phyloP scores from a whole-genome alignment of 768 basidiomycete species.

The Suillus fuscotomentosus region DNA sequence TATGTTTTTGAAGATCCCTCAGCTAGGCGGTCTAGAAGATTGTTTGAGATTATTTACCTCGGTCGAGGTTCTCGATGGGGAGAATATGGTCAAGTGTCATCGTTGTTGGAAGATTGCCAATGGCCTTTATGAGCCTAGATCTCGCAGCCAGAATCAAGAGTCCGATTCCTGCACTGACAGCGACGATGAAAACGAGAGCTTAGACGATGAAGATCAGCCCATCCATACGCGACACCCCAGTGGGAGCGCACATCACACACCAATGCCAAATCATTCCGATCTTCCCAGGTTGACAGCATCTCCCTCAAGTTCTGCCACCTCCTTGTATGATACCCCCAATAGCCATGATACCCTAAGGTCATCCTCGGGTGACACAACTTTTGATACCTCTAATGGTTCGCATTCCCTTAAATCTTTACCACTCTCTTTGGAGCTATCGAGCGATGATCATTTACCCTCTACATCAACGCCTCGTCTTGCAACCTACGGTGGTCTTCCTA shows the following conservation, averaged over 20 bases:
- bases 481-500: slow-evolving; percentile 42
- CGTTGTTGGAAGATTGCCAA: slow-evolving; percentile 93
- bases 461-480: slow-evolving; percentile 14
- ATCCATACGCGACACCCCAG: neutral
- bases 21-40: slow-evolving; percentile 65
- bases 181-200: slow-evolving; percentile 29
- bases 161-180: slow-evolving; percentile 32
- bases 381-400: slow-evolving; percentile 23
- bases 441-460: slow-evolving; percentile 18
- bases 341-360: slow-evolving; percentile 22
- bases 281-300: slow-evolving; percentile 7
- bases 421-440: slow-evolving; percentile 29
- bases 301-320: slow-evolving; percentile 35
- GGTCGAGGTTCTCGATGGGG: slow-evolving; percentile 91
- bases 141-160: slow-evolving; percentile 18
- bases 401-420: slow-evolving; percentile 22
- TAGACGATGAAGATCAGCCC: neutral
- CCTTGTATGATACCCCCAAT: slow-evolving; percentile 34
- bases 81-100: slow-evolving; percentile 92
- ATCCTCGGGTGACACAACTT: slow-evolving; percentile 10
- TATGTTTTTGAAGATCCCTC: slow-evolving; percentile 27
- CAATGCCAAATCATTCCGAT: neutral
- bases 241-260: neutral
- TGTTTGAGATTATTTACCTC: slow-evolving; percentile 85
- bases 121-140: slow-evolving; percentile 47